These are phyloP conservation scores for Ceratobasidium papillatum DNA, from an alignment of 1,284 basidiomycete species.

Conservation along the genomic window DNA sequence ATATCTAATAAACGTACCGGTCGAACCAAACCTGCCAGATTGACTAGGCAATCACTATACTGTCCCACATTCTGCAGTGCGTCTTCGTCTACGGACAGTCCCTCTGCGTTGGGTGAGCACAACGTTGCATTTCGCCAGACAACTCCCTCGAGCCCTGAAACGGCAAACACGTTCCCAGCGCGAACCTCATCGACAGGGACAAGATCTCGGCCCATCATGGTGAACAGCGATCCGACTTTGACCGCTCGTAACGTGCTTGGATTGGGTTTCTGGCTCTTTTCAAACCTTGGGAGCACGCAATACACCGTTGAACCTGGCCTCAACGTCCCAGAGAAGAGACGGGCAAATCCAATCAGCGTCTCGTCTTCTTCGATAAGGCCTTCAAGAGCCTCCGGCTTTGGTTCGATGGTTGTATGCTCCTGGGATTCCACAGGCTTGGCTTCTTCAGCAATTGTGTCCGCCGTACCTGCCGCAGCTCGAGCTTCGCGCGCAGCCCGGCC, in stretches of 20 bases:
- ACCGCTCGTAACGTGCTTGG: conserved; percentile 55
- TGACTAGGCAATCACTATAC: conserved; percentile 68
- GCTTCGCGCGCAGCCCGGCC: conserved; percentile 72
- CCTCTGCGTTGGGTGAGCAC: conserved; percentile 67
- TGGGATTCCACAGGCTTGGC: conserved; percentile 30
- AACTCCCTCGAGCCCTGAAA: conserved; percentile 88
- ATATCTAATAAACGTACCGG: conserved; percentile 61
- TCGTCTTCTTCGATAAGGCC: conserved; percentile 58
- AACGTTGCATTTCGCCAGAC: conserved; percentile 93
- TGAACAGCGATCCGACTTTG: conserved; percentile 72
- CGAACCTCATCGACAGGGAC: conserved; percentile 82
- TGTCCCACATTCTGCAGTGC: conserved; percentile 42
- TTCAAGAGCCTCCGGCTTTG: conserved; percentile 40
- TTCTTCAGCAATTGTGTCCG: conserved; percentile 45
- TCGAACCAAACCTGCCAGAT: conserved; percentile 80
- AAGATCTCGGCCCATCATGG: conserved; percentile 98
- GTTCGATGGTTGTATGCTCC: conserved; percentile 8
- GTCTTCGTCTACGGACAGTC: conserved; percentile 54
- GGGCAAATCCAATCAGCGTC: conserved; percentile 87
- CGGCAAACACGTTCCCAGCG: conserved; percentile 97
- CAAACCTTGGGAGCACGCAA: conserved; percentile 72
- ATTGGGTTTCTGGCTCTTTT: conserved; percentile 72
- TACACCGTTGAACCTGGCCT: conserved; percentile 70
- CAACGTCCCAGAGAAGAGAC: conserved; percentile 91
- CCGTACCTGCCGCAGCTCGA: conserved; percentile 50